Base-by-base conservation (phyloP, 495 filamentous ascomycete species). In the Filosporella fistucella region DNA sequence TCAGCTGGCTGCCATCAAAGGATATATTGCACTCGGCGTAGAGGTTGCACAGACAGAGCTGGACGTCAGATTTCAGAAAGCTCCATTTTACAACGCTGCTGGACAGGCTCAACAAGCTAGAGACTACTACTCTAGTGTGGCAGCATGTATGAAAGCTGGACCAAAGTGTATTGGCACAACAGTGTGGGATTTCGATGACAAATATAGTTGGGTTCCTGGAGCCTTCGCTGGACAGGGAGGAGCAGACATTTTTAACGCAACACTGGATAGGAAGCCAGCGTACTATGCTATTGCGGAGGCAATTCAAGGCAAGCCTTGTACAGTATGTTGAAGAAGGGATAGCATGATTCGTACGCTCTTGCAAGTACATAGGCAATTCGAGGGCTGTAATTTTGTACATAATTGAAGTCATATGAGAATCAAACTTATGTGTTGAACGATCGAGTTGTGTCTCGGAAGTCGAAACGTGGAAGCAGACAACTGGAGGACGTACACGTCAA, bases 81-180 rank as follows among this genome's bases (percentile, higher is more conserved):
- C 32, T n/a, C 32, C 76, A n/a, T 16, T 44, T 1, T 30, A 29
- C 25, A 56, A 51, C 16, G 64, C 67, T 7, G 69, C 72, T 43
- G 65, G 79, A 22, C 13, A 8, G 8, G 52, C 56, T 10, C 68
- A 76, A 63, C 84, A 88, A 66, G 69, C 66, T 21, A 69, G 65
- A 4, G 76, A 77, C 47, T 89, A 86, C 49, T 37, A 53, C 17
- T 68, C 22, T 26, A 26, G 23, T 1, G 21, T 22, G 11, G 20
- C 24, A 12, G 62, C 35, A 56, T 67, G 34, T 40, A 12, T 40
- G 36, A 13, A 42, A 47, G 49, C 34, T 29, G 74, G 77, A 49
- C 75, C 81, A 16, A 80, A 80, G 24, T 88, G 85, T 57, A 59
- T 85, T 37, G 66, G 70, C 45, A 70, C 80, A 52, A 87, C 84